Conservation (phyloP, 805 yeast species). For the Huiozyma naganishii region DNA sequence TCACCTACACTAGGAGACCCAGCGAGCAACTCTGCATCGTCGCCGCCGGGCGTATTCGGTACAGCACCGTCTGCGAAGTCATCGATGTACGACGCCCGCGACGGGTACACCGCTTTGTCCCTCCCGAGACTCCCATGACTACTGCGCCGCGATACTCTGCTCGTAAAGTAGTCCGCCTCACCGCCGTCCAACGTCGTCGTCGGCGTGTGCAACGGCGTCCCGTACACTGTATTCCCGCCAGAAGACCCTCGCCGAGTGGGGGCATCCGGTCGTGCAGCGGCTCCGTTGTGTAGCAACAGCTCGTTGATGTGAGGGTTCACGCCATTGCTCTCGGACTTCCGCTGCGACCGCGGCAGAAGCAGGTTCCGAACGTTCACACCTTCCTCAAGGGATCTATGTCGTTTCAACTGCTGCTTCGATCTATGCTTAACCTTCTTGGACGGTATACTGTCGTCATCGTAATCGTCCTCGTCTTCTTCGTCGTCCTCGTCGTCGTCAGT, state of each 20-base stretch:
- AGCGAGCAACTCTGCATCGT: background rate
- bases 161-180: constrained; percentile 2
- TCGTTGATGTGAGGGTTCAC: constrained; percentile 2
- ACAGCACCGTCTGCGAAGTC: too few species aligned
- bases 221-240: constrained; percentile 2
- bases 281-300: background rate
- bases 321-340: constrained; percentile 2
- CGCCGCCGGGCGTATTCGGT: background rate
- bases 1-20: constrained; percentile 1
- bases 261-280: background rate
- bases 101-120: constrained; percentile 3
- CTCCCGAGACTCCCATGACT: background rate
- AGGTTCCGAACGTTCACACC: background rate
- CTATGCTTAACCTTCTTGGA: constrained; percentile 1
- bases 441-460: background rate
- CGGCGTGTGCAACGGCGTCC: constrained; percentile 4
- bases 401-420: constrained; percentile 5
- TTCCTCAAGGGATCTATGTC: constrained; percentile 6
- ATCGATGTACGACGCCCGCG: too few species aligned
- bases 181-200: constrained; percentile 1
- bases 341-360: background rate
- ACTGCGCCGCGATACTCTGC: background rate
- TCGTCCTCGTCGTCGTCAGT: constrained; percentile 18
- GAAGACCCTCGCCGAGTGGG: constrained; percentile 1
- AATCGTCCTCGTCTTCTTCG: background rate